Conservation (phyloP, 192 early-diverging fungal genomes). For the Backusella macrospora region DNA sequence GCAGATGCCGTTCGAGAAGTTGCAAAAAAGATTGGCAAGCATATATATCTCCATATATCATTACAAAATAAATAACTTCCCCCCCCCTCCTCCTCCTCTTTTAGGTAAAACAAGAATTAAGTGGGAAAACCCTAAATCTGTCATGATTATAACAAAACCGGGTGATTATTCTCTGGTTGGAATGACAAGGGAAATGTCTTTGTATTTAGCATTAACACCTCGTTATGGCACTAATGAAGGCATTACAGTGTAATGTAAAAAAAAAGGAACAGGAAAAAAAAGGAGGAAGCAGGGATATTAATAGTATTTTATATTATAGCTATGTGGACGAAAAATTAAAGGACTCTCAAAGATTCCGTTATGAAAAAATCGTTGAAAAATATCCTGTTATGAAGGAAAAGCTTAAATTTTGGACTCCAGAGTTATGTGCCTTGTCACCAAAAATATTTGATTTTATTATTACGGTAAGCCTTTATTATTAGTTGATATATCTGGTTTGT, state of each 20-base stretch:
- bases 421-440: constrained; percentile 66
- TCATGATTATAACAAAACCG: constrained; percentile 83
- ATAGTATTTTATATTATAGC: constrained; percentile 9
- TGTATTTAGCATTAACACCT: constrained; percentile 62
- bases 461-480: constrained; percentile 53
- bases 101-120: constrained; percentile 33
- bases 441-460: constrained; percentile 87
- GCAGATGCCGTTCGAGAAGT: constrained; percentile 25
- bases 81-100: background rate
- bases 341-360: constrained; percentile 57
- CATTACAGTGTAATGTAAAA: constrained; percentile 34
- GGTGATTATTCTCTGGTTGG: constrained; percentile 64
- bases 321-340: constrained; percentile 71
- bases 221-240: constrained; percentile 45
- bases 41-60: too few species aligned
- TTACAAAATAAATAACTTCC: background rate
- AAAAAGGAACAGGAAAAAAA: too few species aligned
- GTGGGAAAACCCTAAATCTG: constrained; percentile 37
- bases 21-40: constrained; percentile 23
- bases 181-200: constrained; percentile 69
- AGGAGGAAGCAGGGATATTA: background rate
- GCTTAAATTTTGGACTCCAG: constrained; percentile 75
- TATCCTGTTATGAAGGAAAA: constrained; percentile 48
- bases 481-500: background rate
- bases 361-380: constrained; percentile 40